Conservation (phyloP, 208 protist genomes). For the Porcisia deanei region DNA sequence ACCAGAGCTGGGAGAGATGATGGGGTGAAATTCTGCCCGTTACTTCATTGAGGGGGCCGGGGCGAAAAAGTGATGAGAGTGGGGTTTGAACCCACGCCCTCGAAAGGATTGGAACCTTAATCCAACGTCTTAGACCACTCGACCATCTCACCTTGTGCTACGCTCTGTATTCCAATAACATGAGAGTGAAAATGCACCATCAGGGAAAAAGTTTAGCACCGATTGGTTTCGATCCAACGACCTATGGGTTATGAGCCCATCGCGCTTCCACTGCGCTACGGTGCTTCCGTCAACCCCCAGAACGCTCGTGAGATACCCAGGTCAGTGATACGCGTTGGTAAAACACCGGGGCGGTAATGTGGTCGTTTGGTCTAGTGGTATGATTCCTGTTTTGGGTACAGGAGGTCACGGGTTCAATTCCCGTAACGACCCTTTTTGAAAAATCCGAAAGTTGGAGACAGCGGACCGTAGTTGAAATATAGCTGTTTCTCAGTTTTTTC, state of each 20-base stretch:
- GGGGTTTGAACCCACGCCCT: slow-evolving; percentile 58
- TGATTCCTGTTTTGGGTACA: slow-evolving; percentile 94
- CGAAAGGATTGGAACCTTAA: slow-evolving; percentile 62
- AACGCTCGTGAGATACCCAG: no score
- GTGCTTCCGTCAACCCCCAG: slow-evolving; percentile 39
- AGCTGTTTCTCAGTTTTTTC: background rate
- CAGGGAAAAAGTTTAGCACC: slow-evolving; percentile 79
- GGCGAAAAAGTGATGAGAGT: slow-evolving; percentile 41
- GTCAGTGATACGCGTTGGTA: rapidly evolving
- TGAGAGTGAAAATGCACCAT: rapidly evolving
- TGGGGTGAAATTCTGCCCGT: no score
- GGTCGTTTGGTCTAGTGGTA: slow-evolving; percentile 94
- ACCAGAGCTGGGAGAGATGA: no score
- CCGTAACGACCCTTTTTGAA: slow-evolving; percentile 81
- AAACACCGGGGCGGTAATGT: background rate
- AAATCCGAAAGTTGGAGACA: background rate
- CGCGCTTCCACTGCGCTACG: slow-evolving; percentile 94
- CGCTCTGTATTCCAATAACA: rapidly evolving
- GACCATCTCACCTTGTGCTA: slow-evolving; percentile 40
- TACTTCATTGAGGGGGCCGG: no score
- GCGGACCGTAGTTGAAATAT: no score
- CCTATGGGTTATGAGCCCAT: slow-evolving; percentile 95
- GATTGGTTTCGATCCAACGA: slow-evolving; percentile 95
- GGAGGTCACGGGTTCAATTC: slow-evolving; percentile 94
- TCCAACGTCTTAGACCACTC: slow-evolving; percentile 60